A percentile compares a stretch with the other conserved stretches of the same genome.
Evolutionary conservation across 2,329 filamentous ascomycete species (phyloP).

Genomic region (Ophiocordyceps sinensis): DNA sequence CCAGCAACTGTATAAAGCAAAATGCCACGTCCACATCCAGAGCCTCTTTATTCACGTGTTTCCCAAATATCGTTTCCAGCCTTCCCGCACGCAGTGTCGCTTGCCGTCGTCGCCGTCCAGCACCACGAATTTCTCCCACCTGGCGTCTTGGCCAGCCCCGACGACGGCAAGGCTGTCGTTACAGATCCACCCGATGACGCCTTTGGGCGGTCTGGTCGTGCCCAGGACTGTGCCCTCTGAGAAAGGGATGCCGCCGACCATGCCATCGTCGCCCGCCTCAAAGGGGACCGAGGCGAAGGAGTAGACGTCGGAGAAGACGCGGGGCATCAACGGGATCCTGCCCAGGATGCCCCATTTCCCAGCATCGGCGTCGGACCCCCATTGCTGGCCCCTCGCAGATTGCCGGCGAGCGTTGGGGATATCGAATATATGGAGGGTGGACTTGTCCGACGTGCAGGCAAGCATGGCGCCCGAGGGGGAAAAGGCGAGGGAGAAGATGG

Average conservation of each 20-base stretch:
- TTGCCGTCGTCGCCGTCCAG: constrained; percentile 54
- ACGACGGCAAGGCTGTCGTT: constrained; percentile 63
- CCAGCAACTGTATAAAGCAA: background rate
- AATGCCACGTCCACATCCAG: background rate
- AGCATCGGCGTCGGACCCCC: constrained; percentile 29
- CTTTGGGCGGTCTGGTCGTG: constrained; percentile 54
- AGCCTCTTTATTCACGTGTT: constrained; percentile 13
- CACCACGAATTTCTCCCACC: constrained; percentile 79
- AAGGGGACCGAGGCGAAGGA: constrained; percentile 72
- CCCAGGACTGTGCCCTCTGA: constrained; percentile 31
- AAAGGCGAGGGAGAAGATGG: constrained; percentile 77
- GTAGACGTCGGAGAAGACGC: constrained; percentile 79
- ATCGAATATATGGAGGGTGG: constrained; percentile 88
- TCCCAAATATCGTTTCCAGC: constrained; percentile 67
- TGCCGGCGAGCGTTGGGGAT: constrained; percentile 44
- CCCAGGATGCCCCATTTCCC: constrained; percentile 79
- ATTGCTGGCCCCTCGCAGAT: constrained; percentile 16
- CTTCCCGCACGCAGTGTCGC: constrained; percentile 52
- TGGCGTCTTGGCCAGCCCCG: constrained; percentile 63
- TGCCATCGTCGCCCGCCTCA: constrained; percentile 63
- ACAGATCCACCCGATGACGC: constrained; percentile 70
- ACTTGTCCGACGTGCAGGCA: constrained; percentile 92
- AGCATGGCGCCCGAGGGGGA: constrained; percentile 67
- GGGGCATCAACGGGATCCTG: constrained; percentile 71
- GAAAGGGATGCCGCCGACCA: constrained; percentile 27